phyloP scores from a whole-genome alignment of 257 asterid species.

The Perilla frutescens region DNA sequence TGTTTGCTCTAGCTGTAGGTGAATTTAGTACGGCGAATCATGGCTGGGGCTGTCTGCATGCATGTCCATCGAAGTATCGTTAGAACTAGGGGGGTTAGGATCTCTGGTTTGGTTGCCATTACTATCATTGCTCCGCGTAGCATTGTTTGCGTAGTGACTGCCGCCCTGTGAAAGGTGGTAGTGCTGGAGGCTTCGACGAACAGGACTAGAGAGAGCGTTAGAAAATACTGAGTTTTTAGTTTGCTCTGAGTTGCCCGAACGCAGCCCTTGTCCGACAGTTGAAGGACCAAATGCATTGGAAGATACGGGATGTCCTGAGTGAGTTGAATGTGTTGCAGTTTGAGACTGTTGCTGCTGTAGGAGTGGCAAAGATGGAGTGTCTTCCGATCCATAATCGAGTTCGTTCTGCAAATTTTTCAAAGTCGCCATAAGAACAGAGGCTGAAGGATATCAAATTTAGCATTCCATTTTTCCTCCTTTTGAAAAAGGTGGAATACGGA shows the following conservation, averaged over 20 bases:
- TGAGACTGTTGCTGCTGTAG: constrained; percentile 51
- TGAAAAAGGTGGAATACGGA: too few species aligned
- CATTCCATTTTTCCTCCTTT: too few species aligned
- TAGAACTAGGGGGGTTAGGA: constrained; percentile 51
- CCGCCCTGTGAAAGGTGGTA: constrained; percentile 56
- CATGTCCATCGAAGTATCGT: constrained; percentile 62
- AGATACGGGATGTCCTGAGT: constrained; percentile 44
- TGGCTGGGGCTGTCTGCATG: constrained; percentile 61
- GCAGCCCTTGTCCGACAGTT: constrained; percentile 47
- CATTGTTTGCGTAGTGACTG: constrained; percentile 35
- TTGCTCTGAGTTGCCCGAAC: constrained; percentile 43
- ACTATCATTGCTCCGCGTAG: constrained; percentile 39
- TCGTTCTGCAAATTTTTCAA: constrained; percentile 50
- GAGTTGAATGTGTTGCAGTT: constrained; percentile 38
- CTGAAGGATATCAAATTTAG: too few species aligned
- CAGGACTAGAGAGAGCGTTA: constrained; percentile 66
- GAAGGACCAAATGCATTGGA: constrained; percentile 52
- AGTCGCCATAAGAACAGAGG: too few species aligned
- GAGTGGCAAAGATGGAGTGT: constrained; percentile 47
- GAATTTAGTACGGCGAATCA: constrained; percentile 48
- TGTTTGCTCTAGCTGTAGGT: constrained; percentile 1
- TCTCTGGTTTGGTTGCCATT: constrained; percentile 42
- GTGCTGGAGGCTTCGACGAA: constrained; percentile 60
- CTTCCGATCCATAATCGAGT: constrained; percentile 54
- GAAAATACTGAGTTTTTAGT: constrained; percentile 58